phyloP scores from a whole-genome alignment of 768 basidiomycete genomes.

The Lentinula edodes region DNA sequence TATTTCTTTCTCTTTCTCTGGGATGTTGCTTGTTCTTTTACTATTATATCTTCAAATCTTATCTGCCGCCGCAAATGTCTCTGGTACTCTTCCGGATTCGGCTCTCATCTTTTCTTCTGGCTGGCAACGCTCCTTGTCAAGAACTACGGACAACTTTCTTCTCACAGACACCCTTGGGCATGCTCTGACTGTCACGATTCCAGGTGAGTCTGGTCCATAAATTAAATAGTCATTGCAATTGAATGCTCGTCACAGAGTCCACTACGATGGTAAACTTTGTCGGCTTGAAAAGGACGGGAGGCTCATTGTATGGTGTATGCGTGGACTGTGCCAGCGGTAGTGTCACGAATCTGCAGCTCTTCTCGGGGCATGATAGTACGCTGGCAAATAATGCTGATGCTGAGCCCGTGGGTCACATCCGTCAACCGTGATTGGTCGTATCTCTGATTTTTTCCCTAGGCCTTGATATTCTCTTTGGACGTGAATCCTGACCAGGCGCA shows the following conservation, averaged over 20 bases:
- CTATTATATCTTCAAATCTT: not conserved
- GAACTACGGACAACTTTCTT: conserved; percentile 9
- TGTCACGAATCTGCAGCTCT: conserved; percentile 5
- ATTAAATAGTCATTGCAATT: not conserved
- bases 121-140: conserved; percentile 10
- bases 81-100: conserved; percentile 8
- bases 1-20: not conserved
- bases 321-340: conserved; percentile 18
- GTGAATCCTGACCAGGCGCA: conserved; percentile 20
- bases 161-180: conserved; percentile 12
- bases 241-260: conserved; percentile 10
- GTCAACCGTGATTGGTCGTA: not conserved
- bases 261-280: conserved; percentile 21
- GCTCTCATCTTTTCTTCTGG: conserved; percentile 16
- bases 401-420: conserved; percentile 12
- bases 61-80: conserved; percentile 4
- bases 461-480: conserved; percentile 20
- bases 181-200: conserved; percentile 17
- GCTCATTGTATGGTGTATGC: conserved; percentile 23
- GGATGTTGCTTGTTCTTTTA: not conserved
- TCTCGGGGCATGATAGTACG: conserved; percentile 18
- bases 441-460: conserved; percentile 10
- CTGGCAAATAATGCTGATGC: conserved; percentile 12
- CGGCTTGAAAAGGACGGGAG: conserved; percentile 18
- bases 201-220: conserved; percentile 16